Evolutionary conservation across 129 eudicot species (phyloP).

Genomic region (Tagetes erecta): DNA sequence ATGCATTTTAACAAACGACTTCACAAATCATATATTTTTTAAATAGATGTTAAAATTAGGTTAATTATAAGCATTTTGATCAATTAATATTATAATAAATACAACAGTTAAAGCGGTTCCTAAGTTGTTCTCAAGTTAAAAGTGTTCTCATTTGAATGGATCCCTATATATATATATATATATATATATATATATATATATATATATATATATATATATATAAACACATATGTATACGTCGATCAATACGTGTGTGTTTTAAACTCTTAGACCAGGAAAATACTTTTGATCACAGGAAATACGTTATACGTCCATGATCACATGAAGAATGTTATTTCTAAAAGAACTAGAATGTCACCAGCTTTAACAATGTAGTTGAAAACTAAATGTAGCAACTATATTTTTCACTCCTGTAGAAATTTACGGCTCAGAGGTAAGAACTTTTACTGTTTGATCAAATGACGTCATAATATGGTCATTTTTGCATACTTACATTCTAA

Average conservation of each 20-base stretch:
- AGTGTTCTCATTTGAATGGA: too few species aligned
- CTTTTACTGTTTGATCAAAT: background rate
- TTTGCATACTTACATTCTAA: background rate
- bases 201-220: background rate
- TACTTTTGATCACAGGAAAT: conserved; percentile 23
- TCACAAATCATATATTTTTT: too few species aligned
- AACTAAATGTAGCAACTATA: conserved; percentile 8
- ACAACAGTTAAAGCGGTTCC: too few species aligned
- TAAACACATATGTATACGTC: background rate
- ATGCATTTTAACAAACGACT: too few species aligned
- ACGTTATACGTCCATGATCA: conserved; percentile 30
- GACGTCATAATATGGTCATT: background rate
- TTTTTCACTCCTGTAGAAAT: conserved; percentile 4
- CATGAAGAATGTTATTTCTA: conserved; percentile 33
- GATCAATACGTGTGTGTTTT: too few species aligned
- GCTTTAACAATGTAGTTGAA: conserved; percentile 16
- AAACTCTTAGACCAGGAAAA: background rate
- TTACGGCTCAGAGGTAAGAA: background rate
- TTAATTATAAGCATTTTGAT: too few species aligned
- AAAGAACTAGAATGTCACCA: conserved; percentile 29
- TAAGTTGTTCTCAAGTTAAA: too few species aligned
- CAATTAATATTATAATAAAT: too few species aligned
- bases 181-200: background rate
- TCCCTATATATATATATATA: background rate
- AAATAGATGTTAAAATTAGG: too few species aligned